phyloP scores from a whole-genome alignment of 805 yeast species.

The Cyberlindnera samutprakarnensis region DNA sequence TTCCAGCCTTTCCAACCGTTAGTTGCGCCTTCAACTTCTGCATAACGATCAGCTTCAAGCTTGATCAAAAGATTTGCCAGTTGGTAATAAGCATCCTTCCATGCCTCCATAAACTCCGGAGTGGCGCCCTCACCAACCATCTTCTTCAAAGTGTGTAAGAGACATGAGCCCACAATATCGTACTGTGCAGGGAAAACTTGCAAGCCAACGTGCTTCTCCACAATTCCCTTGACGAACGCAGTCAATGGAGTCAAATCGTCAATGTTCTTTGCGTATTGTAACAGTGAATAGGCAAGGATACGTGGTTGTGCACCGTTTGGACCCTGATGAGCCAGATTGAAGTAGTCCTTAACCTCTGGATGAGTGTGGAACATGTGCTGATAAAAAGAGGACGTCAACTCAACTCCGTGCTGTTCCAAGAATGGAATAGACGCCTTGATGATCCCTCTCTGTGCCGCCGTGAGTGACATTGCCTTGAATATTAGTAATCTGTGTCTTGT shows the following conservation, averaged over 20 bases:
- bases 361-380: slow-evolving; percentile 42
- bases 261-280: slow-evolving; percentile 55
- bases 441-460: slow-evolving; percentile 26
- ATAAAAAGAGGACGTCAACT: slow-evolving; percentile 48
- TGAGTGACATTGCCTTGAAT: slow-evolving; percentile 15
- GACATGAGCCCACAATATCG: slow-evolving; percentile 51
- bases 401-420: slow-evolving; percentile 46
- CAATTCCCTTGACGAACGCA: slow-evolving; percentile 51
- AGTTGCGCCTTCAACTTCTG: slow-evolving; percentile 18
- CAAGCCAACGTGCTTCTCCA: slow-evolving; percentile 58
- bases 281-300: slow-evolving; percentile 54
- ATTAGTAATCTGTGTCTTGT: background rate
- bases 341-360: slow-evolving; percentile 51
- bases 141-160: slow-evolving; percentile 46
- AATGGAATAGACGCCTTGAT: slow-evolving; percentile 48
- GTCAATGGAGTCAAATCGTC: slow-evolving; percentile 47
- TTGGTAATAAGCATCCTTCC: slow-evolving; percentile 58
- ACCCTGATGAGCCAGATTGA: slow-evolving; percentile 52
- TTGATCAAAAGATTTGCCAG: slow-evolving; percentile 54
- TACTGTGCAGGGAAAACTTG: slow-evolving; percentile 59
- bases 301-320: slow-evolving; percentile 46
- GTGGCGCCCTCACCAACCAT: slow-evolving; percentile 57
- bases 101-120: slow-evolving; percentile 49
- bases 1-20: slow-evolving; percentile 57
- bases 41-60: slow-evolving; percentile 43